A percentile compares a stretch with the other conserved stretches of the same genome.
These are phyloP conservation scores for Yamadazyma buinensis DNA, from an alignment of 1,139 yeast species.

Conservation along the genomic window DNA sequence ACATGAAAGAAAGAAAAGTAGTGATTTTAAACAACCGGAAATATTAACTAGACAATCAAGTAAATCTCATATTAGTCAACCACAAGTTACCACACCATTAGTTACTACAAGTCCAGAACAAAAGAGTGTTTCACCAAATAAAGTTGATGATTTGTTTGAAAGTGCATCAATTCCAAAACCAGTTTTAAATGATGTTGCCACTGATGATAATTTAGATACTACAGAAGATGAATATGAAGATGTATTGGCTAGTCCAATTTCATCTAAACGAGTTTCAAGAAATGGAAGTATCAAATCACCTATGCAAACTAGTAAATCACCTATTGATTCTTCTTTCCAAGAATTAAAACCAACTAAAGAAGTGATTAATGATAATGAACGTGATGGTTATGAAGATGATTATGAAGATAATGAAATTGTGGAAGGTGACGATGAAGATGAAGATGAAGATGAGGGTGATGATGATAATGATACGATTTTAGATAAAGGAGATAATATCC, in stretches of 20 bases:
- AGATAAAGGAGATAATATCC: not conserved
- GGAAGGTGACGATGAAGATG: not conserved
- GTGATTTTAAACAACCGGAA: conserved; percentile 4
- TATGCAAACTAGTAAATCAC: not conserved
- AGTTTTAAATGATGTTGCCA: conserved; percentile 11
- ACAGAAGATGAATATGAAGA: conserved; percentile 7
- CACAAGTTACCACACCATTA: conserved; percentile 1
- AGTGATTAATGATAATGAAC: not conserved
- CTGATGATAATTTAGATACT: conserved; percentile 11
- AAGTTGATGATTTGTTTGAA: too few species aligned
- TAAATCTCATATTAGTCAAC: conserved; percentile 4
- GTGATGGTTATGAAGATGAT: not conserved
- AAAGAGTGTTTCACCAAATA: too few species aligned
- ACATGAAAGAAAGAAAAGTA: not conserved
- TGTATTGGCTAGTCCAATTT: conserved; percentile 5
- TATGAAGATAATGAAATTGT: not conserved
- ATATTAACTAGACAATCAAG: conserved; percentile 2
- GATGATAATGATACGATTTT: conserved; percentile 1
- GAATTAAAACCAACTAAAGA: not conserved
- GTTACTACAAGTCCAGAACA: not conserved
- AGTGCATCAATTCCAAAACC: conserved; percentile 11
- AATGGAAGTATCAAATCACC: conserved; percentile 1
- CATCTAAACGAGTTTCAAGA: conserved; percentile 1
- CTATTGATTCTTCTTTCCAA: not conserved
- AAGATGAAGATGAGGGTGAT: not conserved